A percentile compares a stretch with the other conserved stretches of the same genome.
phyloP scores from a whole-genome alignment of 352 stramenopile species.

The Phytopythium chamaehyphon region DNA sequence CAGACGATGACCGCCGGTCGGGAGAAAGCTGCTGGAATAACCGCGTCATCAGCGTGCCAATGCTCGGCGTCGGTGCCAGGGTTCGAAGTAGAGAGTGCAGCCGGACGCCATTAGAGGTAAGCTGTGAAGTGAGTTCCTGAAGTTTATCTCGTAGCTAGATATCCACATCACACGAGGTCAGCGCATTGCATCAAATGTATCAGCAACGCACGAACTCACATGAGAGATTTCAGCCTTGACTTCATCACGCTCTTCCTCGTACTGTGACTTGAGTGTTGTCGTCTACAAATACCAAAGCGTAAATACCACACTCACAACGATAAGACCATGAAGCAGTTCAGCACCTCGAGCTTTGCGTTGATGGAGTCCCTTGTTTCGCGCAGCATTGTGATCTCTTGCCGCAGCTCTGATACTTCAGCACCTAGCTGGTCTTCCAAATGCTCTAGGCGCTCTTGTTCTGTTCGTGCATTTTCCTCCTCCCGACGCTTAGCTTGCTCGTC shows the following conservation, averaged over 20 bases:
- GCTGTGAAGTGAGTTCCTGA: constrained; percentile 50
- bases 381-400: constrained; percentile 62
- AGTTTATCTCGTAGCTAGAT: constrained; percentile 41
- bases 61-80: constrained; percentile 47
- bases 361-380: constrained; percentile 44
- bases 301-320: background rate
- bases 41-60: constrained; percentile 71
- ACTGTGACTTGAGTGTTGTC: constrained; percentile 62
- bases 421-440: constrained; percentile 34
- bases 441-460: constrained; percentile 21
- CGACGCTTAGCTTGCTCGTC: constrained; percentile 12
- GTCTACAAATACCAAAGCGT: no score
- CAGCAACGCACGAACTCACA: constrained; percentile 19
- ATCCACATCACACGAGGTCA: constrained; percentile 6
- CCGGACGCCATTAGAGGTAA: constrained; percentile 45
- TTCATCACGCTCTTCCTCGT: constrained; percentile 54
- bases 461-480: constrained; percentile 25
- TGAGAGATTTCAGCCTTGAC: constrained; percentile 56
- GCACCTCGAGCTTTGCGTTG: constrained; percentile 37
- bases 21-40: constrained; percentile 65
- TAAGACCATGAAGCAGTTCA: background rate
- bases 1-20: constrained; percentile 14
- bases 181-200: background rate
- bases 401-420: constrained; percentile 47
- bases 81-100: constrained; percentile 65